These are phyloP conservation scores for Lipomyces oligophaga DNA, from an alignment of 805 yeast genomes.

Conservation along the genomic window DNA sequence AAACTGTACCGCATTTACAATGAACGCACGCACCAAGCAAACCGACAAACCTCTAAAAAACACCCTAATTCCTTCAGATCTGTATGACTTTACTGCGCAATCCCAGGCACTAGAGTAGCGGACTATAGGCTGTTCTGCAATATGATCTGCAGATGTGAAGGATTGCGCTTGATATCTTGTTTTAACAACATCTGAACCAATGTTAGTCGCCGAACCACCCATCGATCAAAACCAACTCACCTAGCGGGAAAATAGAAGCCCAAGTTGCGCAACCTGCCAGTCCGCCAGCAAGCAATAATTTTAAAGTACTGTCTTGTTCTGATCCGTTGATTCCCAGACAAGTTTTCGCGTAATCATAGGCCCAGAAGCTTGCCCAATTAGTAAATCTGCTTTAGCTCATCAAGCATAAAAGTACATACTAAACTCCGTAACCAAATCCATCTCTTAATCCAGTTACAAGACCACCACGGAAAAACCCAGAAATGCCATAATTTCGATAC, in stretches of 20 bases:
- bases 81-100: slow-evolving; percentile 24
- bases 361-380: slow-evolving; percentile 18
- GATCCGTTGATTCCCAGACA: not conserved
- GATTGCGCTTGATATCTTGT: slow-evolving; percentile 29
- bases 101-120: slow-evolving; percentile 25
- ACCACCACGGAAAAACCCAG: slow-evolving; percentile 30
- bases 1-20: slow-evolving; percentile 32
- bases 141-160: not conserved
- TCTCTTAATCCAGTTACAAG: slow-evolving; percentile 28
- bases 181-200: slow-evolving; percentile 26
- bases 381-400: not conserved
- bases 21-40: slow-evolving; percentile 30
- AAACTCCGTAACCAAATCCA: slow-evolving; percentile 32
- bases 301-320: slow-evolving; percentile 6
- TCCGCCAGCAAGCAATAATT: slow-evolving; percentile 30
- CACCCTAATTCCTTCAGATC: slow-evolving; percentile 19
- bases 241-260: slow-evolving; percentile 32
- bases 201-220: not conserved
- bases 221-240: not conserved
- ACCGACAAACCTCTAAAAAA: slow-evolving; percentile 28
- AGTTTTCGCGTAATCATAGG: slow-evolving; percentile 16
- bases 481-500: slow-evolving; percentile 19
- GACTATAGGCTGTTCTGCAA: not conserved
- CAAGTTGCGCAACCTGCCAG: slow-evolving; percentile 32
- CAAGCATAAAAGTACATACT: slow-evolving; percentile 18